Percentiles rank a stretch among this genome's conserved stretches.
These are phyloP conservation scores for Coffea canephora DNA, from an alignment of 257 asterid genomes.

Conservation along the genomic window DNA sequence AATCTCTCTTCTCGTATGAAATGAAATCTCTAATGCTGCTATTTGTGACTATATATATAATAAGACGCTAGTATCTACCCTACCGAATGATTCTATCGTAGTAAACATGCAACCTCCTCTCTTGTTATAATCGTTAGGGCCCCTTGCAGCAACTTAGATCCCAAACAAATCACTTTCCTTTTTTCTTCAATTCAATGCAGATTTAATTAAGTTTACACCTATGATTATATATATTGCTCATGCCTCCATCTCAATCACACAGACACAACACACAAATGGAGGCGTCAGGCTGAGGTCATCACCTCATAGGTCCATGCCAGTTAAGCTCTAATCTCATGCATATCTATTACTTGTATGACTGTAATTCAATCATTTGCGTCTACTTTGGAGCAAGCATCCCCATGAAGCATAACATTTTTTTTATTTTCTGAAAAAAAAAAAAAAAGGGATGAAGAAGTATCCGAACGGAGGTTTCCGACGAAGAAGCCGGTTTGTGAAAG, in stretches of 20 bases:
- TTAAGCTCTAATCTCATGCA: neutral
- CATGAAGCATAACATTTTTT: neutral
- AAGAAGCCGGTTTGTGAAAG: neutral
- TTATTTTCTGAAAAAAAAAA: too few species aligned
- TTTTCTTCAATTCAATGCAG: neutral
- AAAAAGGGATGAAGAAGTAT: neutral
- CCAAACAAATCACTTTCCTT: neutral
- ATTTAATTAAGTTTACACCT: neutral
- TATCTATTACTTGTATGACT: too few species aligned
- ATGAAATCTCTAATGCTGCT: slow-evolving; percentile 4
- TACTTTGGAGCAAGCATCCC: neutral
- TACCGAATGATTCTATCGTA: slow-evolving; percentile 25
- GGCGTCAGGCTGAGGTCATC: slow-evolving; percentile 3
- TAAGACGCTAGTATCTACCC: slow-evolving; percentile 17
- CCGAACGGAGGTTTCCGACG: neutral
- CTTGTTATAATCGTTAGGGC: neutral
- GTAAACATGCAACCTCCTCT: slow-evolving; percentile 10
- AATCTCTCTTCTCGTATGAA: neutral
- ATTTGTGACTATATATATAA: neutral
- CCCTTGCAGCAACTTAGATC: neutral
- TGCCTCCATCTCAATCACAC: neutral
- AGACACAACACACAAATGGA: neutral
- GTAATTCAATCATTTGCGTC: neutral
- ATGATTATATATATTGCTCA: neutral
- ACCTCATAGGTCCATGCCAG: neutral